Evolutionary conservation across 305 asterid species (phyloP), one percentile per base, ranked within the genome.

Genomic region (Solanum hybrid): DNA sequence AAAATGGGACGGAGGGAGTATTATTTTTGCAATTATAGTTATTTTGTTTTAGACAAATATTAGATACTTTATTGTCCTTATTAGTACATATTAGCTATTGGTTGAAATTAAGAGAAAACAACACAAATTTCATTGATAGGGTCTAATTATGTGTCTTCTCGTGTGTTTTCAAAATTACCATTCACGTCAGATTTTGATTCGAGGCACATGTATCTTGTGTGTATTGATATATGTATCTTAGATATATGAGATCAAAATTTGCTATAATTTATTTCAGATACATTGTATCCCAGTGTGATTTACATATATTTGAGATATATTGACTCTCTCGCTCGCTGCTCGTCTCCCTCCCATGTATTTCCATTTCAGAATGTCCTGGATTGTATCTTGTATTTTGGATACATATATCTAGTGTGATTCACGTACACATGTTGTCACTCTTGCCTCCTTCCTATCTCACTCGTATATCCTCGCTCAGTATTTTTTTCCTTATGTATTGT

Each of bases 181-280:
- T 0, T 70, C 0, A 0, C 1, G 14, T 10, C 3, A 9, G 0
- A 65, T 20, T 61, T 20, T 1, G 12, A 61, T 3, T 0, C 1
- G 1, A 65, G 13, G 5, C 0, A 22, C 6, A 22, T 65, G 27
- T 68, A 68, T 57, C 24, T 57, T 57, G 1, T 0, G 70, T 2
- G 0, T 57, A 15, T 51, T 51, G 0, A 51, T n/a, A n/a, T 3
- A 10, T n/a, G 3, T 68, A n/a, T n/a, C 3, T 24, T 2, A 7
- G 4, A 1, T 70, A 4, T 2, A 2, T 24, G 3, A n/a, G 7
- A 0, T 70, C 3, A 68, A 68, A 68, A 10, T n/a, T 24, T 4
- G 7, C 0, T 68, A 4, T 10, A n/a, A 68, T 2, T 70, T 68
- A 9, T 70, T 70, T 4, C 2, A 70, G 1, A 70, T 24, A 4